A percentile compares a stretch with the other conserved stretches of the same genome.
Conservation (phyloP, 179 eudicot species). For the Actinidia arguta region DNA sequence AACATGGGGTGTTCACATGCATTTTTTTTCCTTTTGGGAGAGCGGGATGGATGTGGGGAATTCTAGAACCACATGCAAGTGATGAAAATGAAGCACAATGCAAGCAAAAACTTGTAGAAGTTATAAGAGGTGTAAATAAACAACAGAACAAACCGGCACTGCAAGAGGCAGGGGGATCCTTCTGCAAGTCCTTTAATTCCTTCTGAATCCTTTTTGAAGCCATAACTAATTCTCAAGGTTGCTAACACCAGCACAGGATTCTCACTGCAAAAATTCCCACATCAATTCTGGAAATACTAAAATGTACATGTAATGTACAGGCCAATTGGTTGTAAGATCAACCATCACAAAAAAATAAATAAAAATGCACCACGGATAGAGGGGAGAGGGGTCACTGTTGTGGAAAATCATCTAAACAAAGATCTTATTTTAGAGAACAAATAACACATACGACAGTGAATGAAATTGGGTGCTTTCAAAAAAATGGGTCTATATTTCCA, state of each 20-base stretch:
- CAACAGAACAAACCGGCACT: slow-evolving; percentile 29
- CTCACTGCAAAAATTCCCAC: neutral
- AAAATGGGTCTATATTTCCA: too few relatives aligned
- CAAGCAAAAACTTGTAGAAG: neutral
- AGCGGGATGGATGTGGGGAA: too few relatives aligned
- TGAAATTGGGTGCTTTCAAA: neutral
- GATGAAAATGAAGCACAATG: too few relatives aligned
- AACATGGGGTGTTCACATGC: too few relatives aligned
- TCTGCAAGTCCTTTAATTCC: slow-evolving; percentile 40
- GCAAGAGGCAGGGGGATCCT: slow-evolving; percentile 42
- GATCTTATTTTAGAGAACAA: too few relatives aligned
- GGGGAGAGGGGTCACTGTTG: too few relatives aligned
- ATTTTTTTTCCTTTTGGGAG: too few relatives aligned
- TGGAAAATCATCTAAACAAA: too few relatives aligned
- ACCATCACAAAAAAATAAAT: too few relatives aligned
- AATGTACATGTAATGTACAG: neutral
- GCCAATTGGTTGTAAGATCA: neutral
- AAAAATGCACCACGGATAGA: too few relatives aligned
- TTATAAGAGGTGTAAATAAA: neutral
- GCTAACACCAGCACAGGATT: neutral
- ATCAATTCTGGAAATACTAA: neutral
- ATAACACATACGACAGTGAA: neutral
- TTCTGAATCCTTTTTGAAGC: slow-evolving; percentile 41
- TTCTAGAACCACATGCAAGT: too few relatives aligned
- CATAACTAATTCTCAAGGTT: slow-evolving; percentile 17